Conservation (phyloP, 805 yeast species). For the Candida schatavii region DNA sequence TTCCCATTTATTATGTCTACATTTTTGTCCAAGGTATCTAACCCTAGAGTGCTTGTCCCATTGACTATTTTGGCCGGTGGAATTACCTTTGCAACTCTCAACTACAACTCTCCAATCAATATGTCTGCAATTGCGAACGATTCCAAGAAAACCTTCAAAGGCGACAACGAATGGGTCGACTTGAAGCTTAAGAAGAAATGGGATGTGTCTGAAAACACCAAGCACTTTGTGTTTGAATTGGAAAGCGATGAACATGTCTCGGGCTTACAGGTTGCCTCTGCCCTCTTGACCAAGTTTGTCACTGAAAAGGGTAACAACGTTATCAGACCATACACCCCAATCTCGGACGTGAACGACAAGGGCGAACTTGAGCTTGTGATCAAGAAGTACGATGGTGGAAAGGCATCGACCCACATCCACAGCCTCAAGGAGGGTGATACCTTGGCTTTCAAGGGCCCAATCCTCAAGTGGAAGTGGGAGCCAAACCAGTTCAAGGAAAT, state of each 20-base stretch:
- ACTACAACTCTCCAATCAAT: slow-evolving; percentile 19
- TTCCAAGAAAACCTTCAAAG: slow-evolving; percentile 49
- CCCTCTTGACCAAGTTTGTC: slow-evolving; percentile 74
- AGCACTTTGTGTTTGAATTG: slow-evolving; percentile 66
- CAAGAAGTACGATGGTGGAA: slow-evolving; percentile 83
- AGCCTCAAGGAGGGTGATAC: slow-evolving; percentile 74
- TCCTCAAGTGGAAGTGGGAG: slow-evolving; percentile 85
- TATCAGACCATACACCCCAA: slow-evolving; percentile 88
- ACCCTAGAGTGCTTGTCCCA: slow-evolving; percentile 28
- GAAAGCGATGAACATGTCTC: slow-evolving; percentile 63
- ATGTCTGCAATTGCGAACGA: slow-evolving; percentile 24
- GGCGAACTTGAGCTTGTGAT: slow-evolving; percentile 80
- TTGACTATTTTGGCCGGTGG: slow-evolving; percentile 31
- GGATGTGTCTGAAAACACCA: slow-evolving; percentile 61
- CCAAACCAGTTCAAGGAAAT: slow-evolving; percentile 80
- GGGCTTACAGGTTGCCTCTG: slow-evolving; percentile 79
- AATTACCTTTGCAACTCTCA: slow-evolving; percentile 28
- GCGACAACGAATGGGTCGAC: slow-evolving; percentile 70
- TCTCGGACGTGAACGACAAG: slow-evolving; percentile 60
- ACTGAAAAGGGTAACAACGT: slow-evolving; percentile 84
- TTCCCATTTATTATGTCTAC: slow-evolving; percentile 18
- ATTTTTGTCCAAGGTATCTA: slow-evolving; percentile 21
- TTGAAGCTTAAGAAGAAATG: slow-evolving; percentile 51
- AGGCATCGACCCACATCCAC: slow-evolving; percentile 73
- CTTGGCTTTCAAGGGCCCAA: slow-evolving; percentile 90